These are phyloP conservation scores for Colletotrichum gigasporum DNA, from an alignment of 2,329 filamentous ascomycete species.

Conservation along the genomic window DNA sequence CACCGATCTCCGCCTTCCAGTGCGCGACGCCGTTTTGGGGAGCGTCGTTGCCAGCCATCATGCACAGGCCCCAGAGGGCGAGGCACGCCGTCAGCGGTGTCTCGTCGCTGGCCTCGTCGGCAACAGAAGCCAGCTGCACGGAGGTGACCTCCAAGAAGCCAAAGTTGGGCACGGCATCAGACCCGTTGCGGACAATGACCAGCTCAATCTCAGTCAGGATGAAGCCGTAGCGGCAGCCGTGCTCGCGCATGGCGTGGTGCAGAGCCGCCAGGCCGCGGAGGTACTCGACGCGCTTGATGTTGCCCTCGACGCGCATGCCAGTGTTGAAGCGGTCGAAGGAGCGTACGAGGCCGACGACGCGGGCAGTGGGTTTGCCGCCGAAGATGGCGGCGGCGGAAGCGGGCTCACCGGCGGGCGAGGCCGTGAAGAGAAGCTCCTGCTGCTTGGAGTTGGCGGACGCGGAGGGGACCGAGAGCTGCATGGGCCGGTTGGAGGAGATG, in stretches of 20 bases:
- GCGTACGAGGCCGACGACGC: constrained; percentile 87
- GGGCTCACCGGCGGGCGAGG: constrained; percentile 66
- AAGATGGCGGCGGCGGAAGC: constrained; percentile 64
- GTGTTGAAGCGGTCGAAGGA: constrained; percentile 96
- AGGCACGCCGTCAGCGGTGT: constrained; percentile 74
- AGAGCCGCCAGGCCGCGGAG: constrained; percentile 86
- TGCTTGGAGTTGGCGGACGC: constrained; percentile 44
- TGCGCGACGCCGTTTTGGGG: constrained; percentile 57
- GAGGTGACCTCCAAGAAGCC: constrained; percentile 83
- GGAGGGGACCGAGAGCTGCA: constrained; percentile 56
- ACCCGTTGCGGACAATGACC: constrained; percentile 85
- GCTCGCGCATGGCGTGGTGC: constrained; percentile 92
- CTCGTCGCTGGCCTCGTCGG: constrained; percentile 43
- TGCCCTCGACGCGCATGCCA: constrained; percentile 86
- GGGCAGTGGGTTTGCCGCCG: constrained; percentile 58
- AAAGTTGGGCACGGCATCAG: constrained; percentile 78
- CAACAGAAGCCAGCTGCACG: constrained; percentile 62
- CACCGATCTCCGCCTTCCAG: constrained; percentile 79
- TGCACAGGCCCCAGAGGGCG: constrained; percentile 81
- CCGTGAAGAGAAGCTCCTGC: constrained; percentile 71
- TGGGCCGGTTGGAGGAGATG: constrained; percentile 75
- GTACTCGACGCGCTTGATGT: constrained; percentile 86
- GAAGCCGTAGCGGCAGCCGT: constrained; percentile 93
- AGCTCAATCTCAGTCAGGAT: constrained; percentile 97
- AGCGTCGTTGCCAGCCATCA: constrained; percentile 71